Evolutionary conservation across 179 eudicot genomes (phyloP), one percentile per base, ranked within the genome.

Genomic region (Beta lomatogona): DNA sequence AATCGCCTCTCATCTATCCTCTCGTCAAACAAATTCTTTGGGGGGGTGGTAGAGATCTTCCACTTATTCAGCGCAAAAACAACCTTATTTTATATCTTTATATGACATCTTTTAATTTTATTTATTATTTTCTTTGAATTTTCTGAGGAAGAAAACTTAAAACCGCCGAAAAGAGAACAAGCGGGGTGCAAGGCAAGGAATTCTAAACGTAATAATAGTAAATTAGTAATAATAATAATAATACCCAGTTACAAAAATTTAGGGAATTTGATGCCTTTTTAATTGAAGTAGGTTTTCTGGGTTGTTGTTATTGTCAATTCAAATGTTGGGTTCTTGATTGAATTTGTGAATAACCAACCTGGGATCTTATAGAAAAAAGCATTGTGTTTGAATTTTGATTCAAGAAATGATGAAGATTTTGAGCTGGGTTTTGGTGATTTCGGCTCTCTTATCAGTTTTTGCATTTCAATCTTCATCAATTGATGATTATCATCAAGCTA

Each of bases 281-380:
- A 36, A 70, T 65, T 52, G 7, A 66, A 77, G 50, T 77, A 44
- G 73, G 71, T 15, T 81, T 57, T 31, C 66, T 77, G 81, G 58
- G 25, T 22, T 72, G 21, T 46, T 71, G 7, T 48, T 19, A 76
- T 76, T 46, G 4, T 76, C 19, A 8, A 52, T 66, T 81, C n/a
- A 68, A 69, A n/a, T 60, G 50, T 19, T 18, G 76, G 71, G 65
- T 66, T 53, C 36, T 45, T 67, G 64, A 52, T n/a, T 57, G 18
- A 64, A 75, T 77, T 80, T 80, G 81, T 61, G 82, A 57, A 6
- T 9, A 44, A 81, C 83, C 80, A 75, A 70, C 15, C 75, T 73
- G 80, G 75, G 84, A 87, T 77, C 82, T 76, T 25, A 57, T 41
- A 79, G 25, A 11, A 46, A 3, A 12, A 77, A 61, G 36, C 65